Evolutionary conservation across 257 asterid species (phyloP), one percentile per base, ranked within the genome.

Genomic region (Nicotiana tomentosiformis): DNA sequence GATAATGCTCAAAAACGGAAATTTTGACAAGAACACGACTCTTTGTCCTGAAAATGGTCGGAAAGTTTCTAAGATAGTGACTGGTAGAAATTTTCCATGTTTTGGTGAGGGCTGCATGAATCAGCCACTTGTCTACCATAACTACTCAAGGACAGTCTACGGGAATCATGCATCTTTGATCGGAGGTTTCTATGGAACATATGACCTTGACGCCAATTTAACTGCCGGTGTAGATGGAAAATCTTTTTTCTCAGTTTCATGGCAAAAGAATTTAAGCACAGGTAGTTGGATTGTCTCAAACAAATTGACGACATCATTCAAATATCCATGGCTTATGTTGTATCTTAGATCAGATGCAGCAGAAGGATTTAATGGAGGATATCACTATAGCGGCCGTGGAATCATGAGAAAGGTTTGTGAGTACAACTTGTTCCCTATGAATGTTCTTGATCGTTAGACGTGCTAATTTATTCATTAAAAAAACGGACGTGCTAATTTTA

Each of bases 71-170:
- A 90, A 87, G 84, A 91, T 94, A 65, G 91, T 86, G 77, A 94
- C 97, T 0, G 80, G 61, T 78, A 87, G 97, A 84, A 93, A 18
- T 81, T 94, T 94, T 66, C 98, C 98, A 64, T 94, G 98, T 83
- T 94, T 94, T 79, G 98, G 97, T 0, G 68, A 90, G 85, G 97
- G 98, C 46, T 93, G 98, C 82, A 94, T 94, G 98, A 94, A 94
- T 86, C 97, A 93, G 81, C 98, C 98, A 30, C 90, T 94, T 12
- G 89, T 92, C 72, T 92, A 89, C 86, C 96, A 88, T 82, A 91
- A 93, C 70, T 70, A 65, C 82, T 90, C 98, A 80, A 86, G 81
- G 69, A 23, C 83, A 20, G 90, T 88, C 56, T 69, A 64, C n/a
- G 60, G 62, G 37, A 86, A 78, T 12, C 86, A 83, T 35, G 81